Conservation (phyloP, 441 rosid species). For the Cnidoscolus chayamansa region DNA sequence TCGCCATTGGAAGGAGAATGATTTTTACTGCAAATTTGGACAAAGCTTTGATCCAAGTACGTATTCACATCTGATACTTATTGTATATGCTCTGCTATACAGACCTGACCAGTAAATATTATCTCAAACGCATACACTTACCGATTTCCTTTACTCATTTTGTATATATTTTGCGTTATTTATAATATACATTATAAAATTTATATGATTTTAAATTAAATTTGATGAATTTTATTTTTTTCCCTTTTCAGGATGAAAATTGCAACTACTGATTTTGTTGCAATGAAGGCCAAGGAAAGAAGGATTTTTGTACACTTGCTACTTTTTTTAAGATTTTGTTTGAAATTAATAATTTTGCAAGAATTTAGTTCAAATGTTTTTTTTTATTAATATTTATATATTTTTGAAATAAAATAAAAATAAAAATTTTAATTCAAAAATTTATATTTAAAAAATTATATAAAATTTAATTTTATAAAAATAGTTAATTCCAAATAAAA, state of each 20-base stretch:
- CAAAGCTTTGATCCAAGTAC: constrained; percentile 46
- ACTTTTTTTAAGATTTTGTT: not conserved
- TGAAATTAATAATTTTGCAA: too few relatives aligned
- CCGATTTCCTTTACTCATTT: not conserved
- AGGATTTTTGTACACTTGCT: not conserved
- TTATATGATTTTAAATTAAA: too few relatives aligned
- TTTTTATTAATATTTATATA: too few relatives aligned
- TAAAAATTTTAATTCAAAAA: too few relatives aligned
- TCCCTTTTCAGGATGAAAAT: constrained; percentile 39
- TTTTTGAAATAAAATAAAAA: too few relatives aligned
- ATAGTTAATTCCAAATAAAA: too few relatives aligned
- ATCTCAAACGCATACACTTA: too few relatives aligned
- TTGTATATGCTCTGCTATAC: too few relatives aligned
- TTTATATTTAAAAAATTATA: too few relatives aligned
- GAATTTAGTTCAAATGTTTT: too few relatives aligned
- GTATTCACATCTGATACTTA: not conserved
- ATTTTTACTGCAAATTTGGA: constrained; percentile 48
- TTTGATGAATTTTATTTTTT: not conserved
- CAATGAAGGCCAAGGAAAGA: not conserved
- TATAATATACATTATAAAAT: not conserved
- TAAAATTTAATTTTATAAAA: too few relatives aligned
- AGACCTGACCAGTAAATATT: too few relatives aligned
- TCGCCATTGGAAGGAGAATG: constrained; percentile 52
- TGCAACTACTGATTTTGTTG: not conserved
- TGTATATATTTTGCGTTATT: not conserved